Evolutionary conservation across 75 land plant species (phyloP), one percentile per base, ranked within the genome.

Genomic region (Adiantum capillusveneris): DNA sequence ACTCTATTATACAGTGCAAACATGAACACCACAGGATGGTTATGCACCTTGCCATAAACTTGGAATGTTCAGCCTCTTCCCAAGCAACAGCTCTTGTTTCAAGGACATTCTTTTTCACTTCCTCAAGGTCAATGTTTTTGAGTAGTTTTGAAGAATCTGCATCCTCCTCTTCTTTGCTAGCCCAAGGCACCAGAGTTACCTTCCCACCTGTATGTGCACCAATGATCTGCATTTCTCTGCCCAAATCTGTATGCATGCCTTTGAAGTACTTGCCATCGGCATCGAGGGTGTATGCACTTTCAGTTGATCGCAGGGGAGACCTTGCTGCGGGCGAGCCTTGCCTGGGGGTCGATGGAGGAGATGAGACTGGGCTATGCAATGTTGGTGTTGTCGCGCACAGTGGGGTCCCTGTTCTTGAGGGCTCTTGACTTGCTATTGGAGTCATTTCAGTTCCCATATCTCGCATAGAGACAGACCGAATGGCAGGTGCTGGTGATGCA

Each of bases 21-120:
- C n/a, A n/a, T n/a, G n/a, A n/a, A n/a, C n/a, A n/a, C n/a, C n/a
- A n/a, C n/a, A n/a, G n/a, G n/a, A n/a, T n/a, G n/a, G n/a, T n/a
- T n/a, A n/a, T 34, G 5, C 11, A 94, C 88, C 96, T 90, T 63
- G 96, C 88, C n/a, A 62, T 56, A 65, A 84, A 85, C 54, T 90
- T 86, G 41, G 96, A 81, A 41, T 90, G 81, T 44, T 94, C 96
- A 42, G 88, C 87, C 73, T 94, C 98, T 49, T 86, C 88, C 98
- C 98, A 94, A 3, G 91, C 88, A n/a, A 81, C 75, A 9, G 98
- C 98, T 29, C 91, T 77, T 16, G 66, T 71, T 20, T 75, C 82
- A 57, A 58, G 62, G 57, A 84, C 80, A 27, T 72, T 58, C 57
- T 70, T 72, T 29, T 78, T 63, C n/a, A 68, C 63, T 44, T 84